Percentiles rank a stretch among this genome's conserved stretches.
Conservation (phyloP, 192 early-diverging fungal species). For the Backusella australiensis region DNA sequence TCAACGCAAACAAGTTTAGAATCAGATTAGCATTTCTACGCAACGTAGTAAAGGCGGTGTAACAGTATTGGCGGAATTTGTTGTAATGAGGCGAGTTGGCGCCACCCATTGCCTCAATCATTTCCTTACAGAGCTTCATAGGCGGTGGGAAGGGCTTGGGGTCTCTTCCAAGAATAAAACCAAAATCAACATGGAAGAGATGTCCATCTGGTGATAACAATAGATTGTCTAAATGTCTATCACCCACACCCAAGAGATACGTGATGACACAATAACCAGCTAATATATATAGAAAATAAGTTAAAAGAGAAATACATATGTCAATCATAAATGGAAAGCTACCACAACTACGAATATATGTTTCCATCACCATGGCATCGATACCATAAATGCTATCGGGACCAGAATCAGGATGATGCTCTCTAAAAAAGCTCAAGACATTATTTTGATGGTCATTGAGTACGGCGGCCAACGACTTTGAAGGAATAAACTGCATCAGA, state of each 20-base stretch:
- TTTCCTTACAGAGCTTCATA: slow-evolving; percentile 99
- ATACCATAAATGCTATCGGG: slow-evolving; percentile 63
- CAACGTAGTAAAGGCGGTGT: slow-evolving; percentile 91
- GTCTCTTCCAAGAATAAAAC: slow-evolving; percentile 97
- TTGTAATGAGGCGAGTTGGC: slow-evolving; percentile 84
- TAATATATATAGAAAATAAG: slow-evolving; percentile 20
- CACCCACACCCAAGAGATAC: slow-evolving; percentile 96
- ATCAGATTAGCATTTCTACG: slow-evolving; percentile 94
- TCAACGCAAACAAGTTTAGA: slow-evolving; percentile 94
- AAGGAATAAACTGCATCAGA: slow-evolving; percentile 93
- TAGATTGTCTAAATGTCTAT: slow-evolving; percentile 97
- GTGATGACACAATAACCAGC: slow-evolving; percentile 99
- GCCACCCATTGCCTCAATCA: slow-evolving; percentile 99
- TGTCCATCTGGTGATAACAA: slow-evolving; percentile 83
- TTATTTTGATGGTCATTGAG: slow-evolving; percentile 84
- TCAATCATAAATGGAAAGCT: background rate
- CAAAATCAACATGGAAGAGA: slow-evolving; percentile 98
- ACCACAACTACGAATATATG: slow-evolving; percentile 94
- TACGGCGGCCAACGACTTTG: slow-evolving; percentile 84
- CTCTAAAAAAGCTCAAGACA: slow-evolving; percentile 76
- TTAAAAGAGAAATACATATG: background rate
- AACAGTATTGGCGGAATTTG: slow-evolving; percentile 91
- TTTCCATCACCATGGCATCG: slow-evolving; percentile 82
- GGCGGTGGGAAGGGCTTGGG: slow-evolving; percentile 99
- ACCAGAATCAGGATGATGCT: slow-evolving; percentile 66